Conservation (phyloP, 768 basidiomycete species). For the Leccinum barrowsii region DNA sequence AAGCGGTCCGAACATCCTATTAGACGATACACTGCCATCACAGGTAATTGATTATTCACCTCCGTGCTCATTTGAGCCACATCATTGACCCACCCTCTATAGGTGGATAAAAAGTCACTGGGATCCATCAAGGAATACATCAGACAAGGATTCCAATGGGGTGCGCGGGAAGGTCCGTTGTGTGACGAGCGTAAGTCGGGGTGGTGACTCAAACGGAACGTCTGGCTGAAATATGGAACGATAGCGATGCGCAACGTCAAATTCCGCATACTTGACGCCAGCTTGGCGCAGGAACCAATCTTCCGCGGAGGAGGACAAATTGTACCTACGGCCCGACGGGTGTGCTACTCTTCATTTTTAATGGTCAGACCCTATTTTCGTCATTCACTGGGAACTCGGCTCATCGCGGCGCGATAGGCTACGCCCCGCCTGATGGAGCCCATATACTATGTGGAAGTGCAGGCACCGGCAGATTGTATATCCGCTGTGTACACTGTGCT, state of each 20-base stretch:
- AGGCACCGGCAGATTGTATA: constrained; percentile 97
- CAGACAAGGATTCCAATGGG: constrained; percentile 99
- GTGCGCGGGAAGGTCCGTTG: constrained; percentile 92
- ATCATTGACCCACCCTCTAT: constrained; percentile 3
- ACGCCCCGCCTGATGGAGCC: constrained; percentile 96
- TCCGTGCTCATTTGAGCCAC: not conserved
- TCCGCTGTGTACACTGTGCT: constrained; percentile 98
- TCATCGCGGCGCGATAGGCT: constrained; percentile 50
- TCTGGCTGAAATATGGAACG: not conserved
- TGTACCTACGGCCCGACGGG: constrained; percentile 96
- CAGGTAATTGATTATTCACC: constrained; percentile 49
- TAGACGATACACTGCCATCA: constrained; percentile 95
- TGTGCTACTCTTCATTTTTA: constrained; percentile 98
- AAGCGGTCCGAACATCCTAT: constrained; percentile 85
- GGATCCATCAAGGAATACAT: constrained; percentile 90
- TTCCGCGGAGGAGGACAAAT: constrained; percentile 98
- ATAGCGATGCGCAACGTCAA: constrained; percentile 98
- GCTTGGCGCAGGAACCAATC: constrained; percentile 91
- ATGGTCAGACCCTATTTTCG: constrained; percentile 61
- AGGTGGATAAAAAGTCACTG: constrained; percentile 93
- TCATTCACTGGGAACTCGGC: constrained; percentile 5
- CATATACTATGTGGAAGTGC: constrained; percentile 98
- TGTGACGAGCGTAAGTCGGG: constrained; percentile 94
- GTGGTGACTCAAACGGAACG: not conserved
- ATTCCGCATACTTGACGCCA: constrained; percentile 92